Evolutionary conservation across 208 protist genomes (phyloP), one percentile per base, ranked within the genome.

Genomic region (Wallacemonas collosoma): DNA sequence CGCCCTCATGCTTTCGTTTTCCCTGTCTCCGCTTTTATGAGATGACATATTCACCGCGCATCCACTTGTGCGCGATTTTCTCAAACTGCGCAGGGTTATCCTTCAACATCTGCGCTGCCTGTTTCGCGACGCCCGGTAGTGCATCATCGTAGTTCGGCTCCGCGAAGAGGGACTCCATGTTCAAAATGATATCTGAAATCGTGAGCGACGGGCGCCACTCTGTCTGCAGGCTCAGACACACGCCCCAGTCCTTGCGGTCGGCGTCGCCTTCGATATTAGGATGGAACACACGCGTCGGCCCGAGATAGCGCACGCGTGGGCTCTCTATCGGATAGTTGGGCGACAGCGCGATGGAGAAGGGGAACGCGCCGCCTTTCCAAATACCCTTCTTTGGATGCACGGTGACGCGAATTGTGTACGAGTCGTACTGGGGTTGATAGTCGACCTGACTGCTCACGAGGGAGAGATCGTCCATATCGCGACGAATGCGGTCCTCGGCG

Each of bases 261-360:
- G 71, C 83, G 36, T 95, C 88, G 60, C 88, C 89, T 36, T 95
- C 93, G 64, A 97, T 96, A 76, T 97, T 97, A 11, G 93, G 93
- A 66, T 97, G 93, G 65, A 89, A 95, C 47, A 96, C 78, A 64
- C 90, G 88, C 9, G 72, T 58, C 8, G 93, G 86, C 1, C 89
- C 89, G 51, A 79, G 68, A 72, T 93, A 97, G 44, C 82, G 78
- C 50, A 95, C 89, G 71, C 87, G 91, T 0, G 93, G 93, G 3
- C 88, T 88, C 60, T 89, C 84, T 62, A 91, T 89, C 3, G 93
- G 93, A 72, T 91, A 97, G 17, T 86, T 75, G 6, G 90, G 79
- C 15, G 85, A 73, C 70, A 97, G 88, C 50, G 81, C 53, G 14
- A 97, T 60, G 15, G 71, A 14, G 48, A 97, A 97, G n/a, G 76